Evolutionary conservation across 805 yeast species (phyloP).

Genomic region (Starmera caribaea): DNA sequence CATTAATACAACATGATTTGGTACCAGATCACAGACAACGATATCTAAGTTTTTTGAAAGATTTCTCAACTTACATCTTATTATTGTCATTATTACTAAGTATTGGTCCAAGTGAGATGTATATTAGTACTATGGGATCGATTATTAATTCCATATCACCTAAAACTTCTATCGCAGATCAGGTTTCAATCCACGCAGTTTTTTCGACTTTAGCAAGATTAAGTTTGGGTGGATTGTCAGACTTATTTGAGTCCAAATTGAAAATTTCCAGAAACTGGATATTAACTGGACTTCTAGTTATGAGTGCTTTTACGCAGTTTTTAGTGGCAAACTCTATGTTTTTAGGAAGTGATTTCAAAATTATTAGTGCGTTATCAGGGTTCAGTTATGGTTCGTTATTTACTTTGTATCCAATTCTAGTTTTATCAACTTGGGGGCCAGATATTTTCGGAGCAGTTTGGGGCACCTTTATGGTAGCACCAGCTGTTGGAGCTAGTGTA

Average conservation of each 20-base stretch:
- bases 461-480: conserved; percentile 84
- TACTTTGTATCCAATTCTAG: conserved; percentile 78
- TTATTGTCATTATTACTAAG: conserved; percentile 53
- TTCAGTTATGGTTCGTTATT: conserved; percentile 73
- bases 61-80: conserved; percentile 55
- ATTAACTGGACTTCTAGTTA: conserved; percentile 20
- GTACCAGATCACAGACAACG: conserved; percentile 14
- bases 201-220: conserved; percentile 67
- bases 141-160: conserved; percentile 28
- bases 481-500: conserved; percentile 69
- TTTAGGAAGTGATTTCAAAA: conserved; percentile 13
- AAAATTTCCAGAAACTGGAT: conserved; percentile 22
- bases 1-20: conserved; percentile 22
- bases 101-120: conserved; percentile 81
- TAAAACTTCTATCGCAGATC: conserved; percentile 26
- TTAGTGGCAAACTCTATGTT: conserved; percentile 14
- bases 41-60: conserved; percentile 21
- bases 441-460: conserved; percentile 86
- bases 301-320: conserved; percentile 28
- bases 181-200: conserved; percentile 52
- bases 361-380: conserved; percentile 49
- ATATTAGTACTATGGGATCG: conserved; percentile 74
- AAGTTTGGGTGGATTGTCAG: conserved; percentile 58
- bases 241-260: conserved; percentile 31
- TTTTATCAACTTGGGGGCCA: conserved; percentile 80